Evolutionary conservation across 139 green algal species (phyloP).

Genomic region (Chlorella sp.): DNA sequence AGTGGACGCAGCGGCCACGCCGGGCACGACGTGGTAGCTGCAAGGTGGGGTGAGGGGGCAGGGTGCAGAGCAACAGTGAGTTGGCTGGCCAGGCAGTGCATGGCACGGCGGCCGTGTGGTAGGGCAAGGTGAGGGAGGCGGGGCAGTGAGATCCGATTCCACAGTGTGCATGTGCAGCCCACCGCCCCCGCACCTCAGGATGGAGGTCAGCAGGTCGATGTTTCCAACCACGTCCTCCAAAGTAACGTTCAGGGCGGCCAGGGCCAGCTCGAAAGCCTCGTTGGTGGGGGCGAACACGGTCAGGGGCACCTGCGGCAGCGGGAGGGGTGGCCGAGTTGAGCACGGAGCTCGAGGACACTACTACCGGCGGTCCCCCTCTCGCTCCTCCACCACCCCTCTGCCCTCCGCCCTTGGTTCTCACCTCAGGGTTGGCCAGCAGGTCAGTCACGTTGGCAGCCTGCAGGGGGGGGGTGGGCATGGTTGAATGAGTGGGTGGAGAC

Average conservation of each 20-base stretch:
- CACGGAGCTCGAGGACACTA: no score
- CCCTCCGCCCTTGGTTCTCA: no score
- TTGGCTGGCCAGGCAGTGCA: neutral
- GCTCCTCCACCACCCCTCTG: no score
- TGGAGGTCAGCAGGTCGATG: conserved; percentile 14
- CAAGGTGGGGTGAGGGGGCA: neutral
- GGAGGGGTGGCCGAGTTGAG: no score
- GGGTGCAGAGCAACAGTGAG: neutral
- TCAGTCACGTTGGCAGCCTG: conserved; percentile 12
- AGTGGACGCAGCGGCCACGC: neutral
- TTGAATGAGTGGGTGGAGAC: neutral
- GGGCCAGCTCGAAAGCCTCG: conserved; percentile 43
- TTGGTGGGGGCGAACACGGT: conserved; percentile 65
- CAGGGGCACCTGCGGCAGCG: neutral
- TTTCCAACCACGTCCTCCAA: conserved; percentile 50
- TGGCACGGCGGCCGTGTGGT: neutral
- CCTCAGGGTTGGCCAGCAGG: neutral
- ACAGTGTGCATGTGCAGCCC: no score
- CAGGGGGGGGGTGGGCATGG: no score
- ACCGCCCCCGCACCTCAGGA: conserved; percentile 28
- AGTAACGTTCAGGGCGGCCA: conserved; percentile 36
- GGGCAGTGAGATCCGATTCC: no score
- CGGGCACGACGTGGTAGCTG: conserved; percentile 27
- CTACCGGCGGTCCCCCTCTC: no score
- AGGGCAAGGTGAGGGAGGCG: no score